Evolutionary conservation across 2,329 filamentous ascomycete species (phyloP), one percentile per base, ranked within the genome.

Genomic region (Curvularia verruculosa): DNA sequence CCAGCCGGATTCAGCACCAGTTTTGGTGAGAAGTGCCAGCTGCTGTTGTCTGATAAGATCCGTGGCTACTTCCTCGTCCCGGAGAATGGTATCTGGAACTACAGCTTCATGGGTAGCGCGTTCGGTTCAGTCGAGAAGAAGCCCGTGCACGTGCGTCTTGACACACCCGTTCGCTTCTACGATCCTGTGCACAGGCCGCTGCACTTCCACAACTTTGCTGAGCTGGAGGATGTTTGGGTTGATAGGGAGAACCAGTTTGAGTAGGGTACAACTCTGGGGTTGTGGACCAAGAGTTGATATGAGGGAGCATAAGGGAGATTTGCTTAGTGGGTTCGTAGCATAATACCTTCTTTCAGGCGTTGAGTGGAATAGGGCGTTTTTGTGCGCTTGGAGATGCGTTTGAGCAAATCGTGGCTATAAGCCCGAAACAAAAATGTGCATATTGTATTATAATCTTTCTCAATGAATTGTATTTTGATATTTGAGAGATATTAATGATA

Each of bases 171-270:
- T 61, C 84, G 90, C 8, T 98, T 96, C 80, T 99, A 99, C 79
- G 93, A 90, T 73, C 92, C 93, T 69, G 84, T 92, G 69, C 96
- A 99, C 78, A 87, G 95, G 24, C 93, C 94, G 15, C 81, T 97
- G 54, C 95, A 99, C 80, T 99, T 99, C 85, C 89, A 94, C 76
- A 96, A 92, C 78, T 99, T 99, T 79, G 92, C 93, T 1, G 94
- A 99, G 81, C 79, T 99, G 75, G 95, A 99, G 80, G 94, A 99
- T 78, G 90, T 96, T 40, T 96, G 93, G 87, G 93, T 97, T 45
- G 95, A 99, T 77, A 84, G 92, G 70, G 87, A 87, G 63, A 94
- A 99, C 80, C 94, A 93, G 76, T 96, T 99, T 81, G 94, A 92
- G 29, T 52, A 52, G 15, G 28, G 10, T 29, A 10, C 28, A 29